These are phyloP conservation scores for Closterium sp. DNA, from an alignment of 139 green algal genomes.

Conservation along the genomic window DNA sequence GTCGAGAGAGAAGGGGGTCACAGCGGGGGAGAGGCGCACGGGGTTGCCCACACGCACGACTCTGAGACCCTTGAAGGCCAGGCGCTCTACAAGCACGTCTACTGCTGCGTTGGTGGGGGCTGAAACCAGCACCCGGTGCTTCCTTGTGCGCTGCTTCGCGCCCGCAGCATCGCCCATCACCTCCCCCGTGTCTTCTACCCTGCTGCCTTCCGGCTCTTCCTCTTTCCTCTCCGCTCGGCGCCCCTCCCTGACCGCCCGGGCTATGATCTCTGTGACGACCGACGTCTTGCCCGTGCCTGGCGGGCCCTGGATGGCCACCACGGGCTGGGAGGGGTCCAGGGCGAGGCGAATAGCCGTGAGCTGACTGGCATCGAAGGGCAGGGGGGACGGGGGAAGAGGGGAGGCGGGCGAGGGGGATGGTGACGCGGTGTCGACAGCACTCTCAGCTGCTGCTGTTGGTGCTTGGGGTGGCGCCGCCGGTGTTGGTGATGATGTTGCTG, in stretches of 20 bases:
- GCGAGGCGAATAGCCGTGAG: neutral
- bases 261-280: slow-evolving; percentile 49
- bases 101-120: slow-evolving; percentile 57
- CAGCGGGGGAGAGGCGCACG: slow-evolving; percentile 56
- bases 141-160: neutral
- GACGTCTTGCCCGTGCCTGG: slow-evolving; percentile 58
- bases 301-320: slow-evolving; percentile 49
- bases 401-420: neutral
- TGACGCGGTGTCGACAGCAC: neutral
- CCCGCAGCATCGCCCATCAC: neutral
- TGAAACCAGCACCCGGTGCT: slow-evolving; percentile 37
- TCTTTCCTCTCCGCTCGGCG: neutral
- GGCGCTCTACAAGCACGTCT: slow-evolving; percentile 62
- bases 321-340: neutral
- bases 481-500: neutral
- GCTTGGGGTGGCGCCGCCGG: neutral
- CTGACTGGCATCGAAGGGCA: slow-evolving; percentile 6
- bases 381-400: neutral
- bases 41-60: slow-evolving; percentile 90
- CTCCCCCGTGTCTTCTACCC: neutral
- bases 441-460: neutral
- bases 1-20: neutral
- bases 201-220: neutral
- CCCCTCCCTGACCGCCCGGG: neutral
- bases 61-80: slow-evolving; percentile 46